Percentiles rank a stretch among this genome's conserved stretches.
Conservation (phyloP, 2,329 filamentous ascomycete genomes). For the Chalara sp. region DNA sequence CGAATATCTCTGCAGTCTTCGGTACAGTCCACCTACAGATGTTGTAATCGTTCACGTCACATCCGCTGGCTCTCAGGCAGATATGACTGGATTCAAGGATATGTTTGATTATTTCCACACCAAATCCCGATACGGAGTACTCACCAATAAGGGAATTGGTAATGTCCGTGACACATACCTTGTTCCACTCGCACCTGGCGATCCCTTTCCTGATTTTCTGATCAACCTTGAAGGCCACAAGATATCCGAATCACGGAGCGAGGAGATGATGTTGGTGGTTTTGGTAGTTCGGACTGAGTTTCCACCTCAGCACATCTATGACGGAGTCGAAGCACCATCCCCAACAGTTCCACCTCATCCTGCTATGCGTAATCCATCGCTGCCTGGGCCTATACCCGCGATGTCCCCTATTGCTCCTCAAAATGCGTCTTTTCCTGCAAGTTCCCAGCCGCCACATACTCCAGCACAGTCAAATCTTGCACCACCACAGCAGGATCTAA, state of each 20-base stretch:
- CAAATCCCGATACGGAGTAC: conserved; percentile 80
- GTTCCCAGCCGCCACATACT: conserved; percentile 9
- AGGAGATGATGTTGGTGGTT: conserved; percentile 75
- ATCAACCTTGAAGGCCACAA: conserved; percentile 80
- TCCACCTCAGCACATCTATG: conserved; percentile 11
- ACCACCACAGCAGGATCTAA: conserved; percentile 14
- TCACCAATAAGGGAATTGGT: conserved; percentile 66
- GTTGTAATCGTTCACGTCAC: conserved; percentile 73
- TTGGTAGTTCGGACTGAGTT: conserved; percentile 70
- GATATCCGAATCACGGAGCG: conserved; percentile 63
- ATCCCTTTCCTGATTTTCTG: conserved; percentile 75
- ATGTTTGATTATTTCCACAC: conserved; percentile 83
- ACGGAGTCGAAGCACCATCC: conserved; percentile 16
- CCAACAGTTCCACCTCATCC: conserved; percentile 29
- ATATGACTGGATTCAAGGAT: conserved; percentile 55
- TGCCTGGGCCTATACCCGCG: conserved; percentile 37
- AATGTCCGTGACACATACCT: conserved; percentile 89
- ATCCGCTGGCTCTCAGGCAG: conserved; percentile 53
- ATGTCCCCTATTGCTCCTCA: conserved; percentile 48
- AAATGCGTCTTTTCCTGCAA: conserved; percentile 11
- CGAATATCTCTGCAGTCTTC: conserved; percentile 82
- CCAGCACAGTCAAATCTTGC: conserved; percentile 9
- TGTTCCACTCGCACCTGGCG: conserved; percentile 72
- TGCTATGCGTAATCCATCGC: conserved; percentile 38
- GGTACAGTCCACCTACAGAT: conserved; percentile 76